Evolutionary conservation across 2,329 filamentous ascomycete genomes (phyloP).

Genomic region (Trichoderma gracile): DNA sequence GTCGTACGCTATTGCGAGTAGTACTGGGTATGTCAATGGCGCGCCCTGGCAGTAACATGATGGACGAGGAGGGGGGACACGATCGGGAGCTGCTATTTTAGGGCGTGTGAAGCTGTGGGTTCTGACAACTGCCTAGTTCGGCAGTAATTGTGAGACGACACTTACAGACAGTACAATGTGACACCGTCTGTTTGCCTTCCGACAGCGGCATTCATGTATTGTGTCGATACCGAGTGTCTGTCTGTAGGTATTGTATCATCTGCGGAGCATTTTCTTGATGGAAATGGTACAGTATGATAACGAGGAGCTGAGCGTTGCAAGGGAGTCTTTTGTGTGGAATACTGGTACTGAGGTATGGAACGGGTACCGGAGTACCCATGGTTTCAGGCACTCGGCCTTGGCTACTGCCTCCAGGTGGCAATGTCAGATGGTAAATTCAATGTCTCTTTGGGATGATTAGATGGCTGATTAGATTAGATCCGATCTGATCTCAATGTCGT

Average conservation of each 20-base stretch:
- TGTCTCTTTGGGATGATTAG: no score
- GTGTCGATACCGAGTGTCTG: neutral
- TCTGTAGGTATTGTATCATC: neutral
- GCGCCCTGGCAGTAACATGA: constrained; percentile 17
- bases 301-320: no score
- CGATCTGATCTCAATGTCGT: no score
- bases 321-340: no score
- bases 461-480: no score
- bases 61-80: neutral
- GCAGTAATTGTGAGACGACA: constrained; percentile 12
- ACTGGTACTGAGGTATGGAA: no score
- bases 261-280: neutral
- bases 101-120: neutral
- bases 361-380: no score
- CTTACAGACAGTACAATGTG: no score
- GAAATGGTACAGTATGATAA: no score
- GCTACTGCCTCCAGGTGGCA: no score
- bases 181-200: neutral
- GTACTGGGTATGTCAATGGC: neutral
- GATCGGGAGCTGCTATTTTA: neutral
- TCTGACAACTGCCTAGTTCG: constrained; percentile 2
- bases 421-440: no score
- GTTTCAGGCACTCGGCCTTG: no score
- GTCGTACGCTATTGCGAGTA: constrained; percentile 13
- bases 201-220: constrained; percentile 3